Conservation (phyloP, 2,329 filamentous ascomycete genomes). For the Fusarium sp. region DNA sequence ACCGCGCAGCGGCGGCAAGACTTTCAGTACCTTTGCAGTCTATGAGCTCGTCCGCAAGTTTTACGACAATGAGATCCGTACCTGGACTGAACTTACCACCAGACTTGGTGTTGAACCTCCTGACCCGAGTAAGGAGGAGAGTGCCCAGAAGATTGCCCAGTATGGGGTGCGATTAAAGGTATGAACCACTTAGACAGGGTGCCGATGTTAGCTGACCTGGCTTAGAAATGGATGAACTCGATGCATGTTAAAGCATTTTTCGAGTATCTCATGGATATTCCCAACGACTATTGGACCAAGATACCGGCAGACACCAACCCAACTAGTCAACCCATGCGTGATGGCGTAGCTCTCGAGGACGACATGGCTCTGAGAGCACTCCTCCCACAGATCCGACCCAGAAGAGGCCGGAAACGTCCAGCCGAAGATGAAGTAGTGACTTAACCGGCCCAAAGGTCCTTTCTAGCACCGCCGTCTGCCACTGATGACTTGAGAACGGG, state of each 20-base stretch:
- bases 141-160: conserved; percentile 93
- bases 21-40: conserved; percentile 81
- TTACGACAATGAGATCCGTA: conserved; percentile 87
- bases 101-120: conserved; percentile 91
- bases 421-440: conserved; percentile 68
- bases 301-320: conserved; percentile 76
- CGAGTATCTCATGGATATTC: conserved; percentile 84
- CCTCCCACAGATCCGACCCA: conserved; percentile 79
- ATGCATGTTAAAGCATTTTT: conserved; percentile 97
- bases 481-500: conserved; percentile 54
- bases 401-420: conserved; percentile 71
- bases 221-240: conserved; percentile 92
- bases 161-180: conserved; percentile 94
- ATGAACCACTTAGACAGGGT: conserved; percentile 17
- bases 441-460: conserved; percentile 69
- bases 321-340: conserved; percentile 74
- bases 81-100: conserved; percentile 89
- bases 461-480: conserved; percentile 66
- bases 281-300: conserved; percentile 83
- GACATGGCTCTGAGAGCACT: conserved; percentile 89
- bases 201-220: conserved; percentile 8
- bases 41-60: conserved; percentile 84
- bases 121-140: conserved; percentile 84
- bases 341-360: conserved; percentile 87
- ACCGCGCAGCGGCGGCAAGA: conserved; percentile 89